These are phyloP conservation scores for Leccinum uliginosum DNA, from an alignment of 768 basidiomycete genomes.

Conservation along the genomic window DNA sequence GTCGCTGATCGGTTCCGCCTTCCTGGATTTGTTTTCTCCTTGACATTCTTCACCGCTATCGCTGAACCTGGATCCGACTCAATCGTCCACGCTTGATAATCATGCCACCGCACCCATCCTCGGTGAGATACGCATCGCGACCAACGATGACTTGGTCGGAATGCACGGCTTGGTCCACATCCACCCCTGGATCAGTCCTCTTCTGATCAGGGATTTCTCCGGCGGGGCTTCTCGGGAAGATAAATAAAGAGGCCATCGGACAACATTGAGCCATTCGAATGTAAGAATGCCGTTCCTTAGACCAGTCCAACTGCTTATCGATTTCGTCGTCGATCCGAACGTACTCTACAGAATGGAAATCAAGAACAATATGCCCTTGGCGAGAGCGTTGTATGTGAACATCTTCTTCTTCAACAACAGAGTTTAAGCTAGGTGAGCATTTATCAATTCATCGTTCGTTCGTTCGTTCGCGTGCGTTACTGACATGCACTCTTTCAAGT, in stretches of 20 bases:
- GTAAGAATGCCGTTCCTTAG: background rate
- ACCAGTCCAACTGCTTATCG: background rate
- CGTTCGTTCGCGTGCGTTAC: background rate
- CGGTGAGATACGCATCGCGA: too few relatives aligned
- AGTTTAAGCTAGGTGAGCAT: background rate
- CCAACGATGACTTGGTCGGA: too few relatives aligned
- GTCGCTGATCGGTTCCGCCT: too few relatives aligned
- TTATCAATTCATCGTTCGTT: background rate
- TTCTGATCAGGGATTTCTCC: too few relatives aligned
- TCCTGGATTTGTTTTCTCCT: too few relatives aligned
- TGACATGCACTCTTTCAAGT: background rate
- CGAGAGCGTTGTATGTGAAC: background rate
- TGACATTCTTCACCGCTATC: too few relatives aligned
- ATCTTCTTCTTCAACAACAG: background rate
- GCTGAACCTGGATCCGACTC: too few relatives aligned
- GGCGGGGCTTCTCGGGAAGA: too few relatives aligned
- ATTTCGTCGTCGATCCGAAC: background rate
- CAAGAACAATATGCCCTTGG: conserved; percentile 9
- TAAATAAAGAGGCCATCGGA: background rate
- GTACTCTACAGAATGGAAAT: background rate
- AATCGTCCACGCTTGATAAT: too few relatives aligned
- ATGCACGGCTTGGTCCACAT: too few relatives aligned
- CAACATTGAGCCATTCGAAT: background rate
- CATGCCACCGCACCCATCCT: too few relatives aligned
- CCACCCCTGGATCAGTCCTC: too few relatives aligned